These are phyloP conservation scores for Solanum pinnatisectum DNA, from an alignment of 257 asterid species.

Conservation along the genomic window DNA sequence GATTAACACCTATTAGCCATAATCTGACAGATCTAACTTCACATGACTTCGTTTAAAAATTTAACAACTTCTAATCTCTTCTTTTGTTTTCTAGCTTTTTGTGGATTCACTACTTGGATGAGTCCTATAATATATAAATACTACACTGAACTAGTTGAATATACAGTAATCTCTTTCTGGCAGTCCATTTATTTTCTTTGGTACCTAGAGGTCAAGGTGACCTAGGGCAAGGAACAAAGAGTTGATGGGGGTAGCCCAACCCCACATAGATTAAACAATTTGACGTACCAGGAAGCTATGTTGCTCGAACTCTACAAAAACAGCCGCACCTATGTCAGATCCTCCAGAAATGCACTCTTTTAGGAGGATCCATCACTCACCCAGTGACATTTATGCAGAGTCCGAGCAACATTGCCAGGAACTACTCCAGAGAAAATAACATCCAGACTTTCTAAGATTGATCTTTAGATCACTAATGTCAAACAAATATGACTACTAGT, in stretches of 20 bases:
- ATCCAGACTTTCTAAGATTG: neutral
- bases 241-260: neutral
- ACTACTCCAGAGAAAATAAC: neutral
- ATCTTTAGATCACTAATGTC: neutral
- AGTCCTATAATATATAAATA: neutral
- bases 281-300: neutral
- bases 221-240: too few species aligned
- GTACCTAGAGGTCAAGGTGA: neutral
- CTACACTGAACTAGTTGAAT: neutral
- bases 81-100: neutral
- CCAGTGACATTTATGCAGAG: neutral
- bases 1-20: neutral
- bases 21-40: neutral
- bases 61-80: neutral
- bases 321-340: neutral
- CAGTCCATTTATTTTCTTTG: neutral
- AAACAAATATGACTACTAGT: neutral
- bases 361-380: neutral
- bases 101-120: neutral
- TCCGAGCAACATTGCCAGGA: neutral
- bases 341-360: neutral
- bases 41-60: neutral
- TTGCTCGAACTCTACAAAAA: neutral
- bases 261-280: neutral
- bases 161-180: too few species aligned